Evolutionary conservation across 2,329 filamentous ascomycete genomes (phyloP), one percentile per base, ranked within the genome.

Genomic region (Cladophialophora carrionii): DNA sequence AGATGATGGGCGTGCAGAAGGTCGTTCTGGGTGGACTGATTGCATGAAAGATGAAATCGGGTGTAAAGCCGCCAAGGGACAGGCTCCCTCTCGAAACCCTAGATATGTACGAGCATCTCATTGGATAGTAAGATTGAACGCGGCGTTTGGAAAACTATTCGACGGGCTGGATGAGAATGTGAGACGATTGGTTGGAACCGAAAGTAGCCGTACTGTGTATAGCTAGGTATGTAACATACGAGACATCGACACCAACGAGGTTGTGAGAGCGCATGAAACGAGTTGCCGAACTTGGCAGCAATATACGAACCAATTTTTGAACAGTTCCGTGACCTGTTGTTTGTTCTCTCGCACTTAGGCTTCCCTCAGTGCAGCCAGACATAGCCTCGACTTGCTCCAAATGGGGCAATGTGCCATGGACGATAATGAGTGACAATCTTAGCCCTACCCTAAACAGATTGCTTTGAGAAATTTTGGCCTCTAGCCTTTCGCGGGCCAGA

Each of bases 11-110:
- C 37, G 87, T 99, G 46, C 91, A 92, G 57, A 95, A 92, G 76
- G 89, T 97, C 32, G 92, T 98, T 1, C 78, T 98, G 1, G 92
- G 92, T 2, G 95, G 94, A 0, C 80, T 98, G 71, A 88, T 97
- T 85, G 79, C 61, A 60, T 70, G 65, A 69, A 37, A 29, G 32
- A 43, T 32, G 31, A 41, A 17, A 58, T 4, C 20, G n/a, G 26
- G 31, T 17, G 46, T 52, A 29, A 60, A n/a, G 51, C 31, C n/a
- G 46, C 10, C 2, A 37, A 26, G 31, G 22, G 48, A 43, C 22
- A n/a, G 43, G 43, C 43, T 17, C 49, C 32, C 26, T 31, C 32
- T 60, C 17, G 20, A 31, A 22, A 24, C 31, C 24, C 32, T 41
- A 31, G 41, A 22, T 46, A 54, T 60, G 17, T 60, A 52, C 14